Evolutionary conservation across 2,329 filamentous ascomycete species (phyloP).

Genomic region (Amylocarpus encephaloides): DNA sequence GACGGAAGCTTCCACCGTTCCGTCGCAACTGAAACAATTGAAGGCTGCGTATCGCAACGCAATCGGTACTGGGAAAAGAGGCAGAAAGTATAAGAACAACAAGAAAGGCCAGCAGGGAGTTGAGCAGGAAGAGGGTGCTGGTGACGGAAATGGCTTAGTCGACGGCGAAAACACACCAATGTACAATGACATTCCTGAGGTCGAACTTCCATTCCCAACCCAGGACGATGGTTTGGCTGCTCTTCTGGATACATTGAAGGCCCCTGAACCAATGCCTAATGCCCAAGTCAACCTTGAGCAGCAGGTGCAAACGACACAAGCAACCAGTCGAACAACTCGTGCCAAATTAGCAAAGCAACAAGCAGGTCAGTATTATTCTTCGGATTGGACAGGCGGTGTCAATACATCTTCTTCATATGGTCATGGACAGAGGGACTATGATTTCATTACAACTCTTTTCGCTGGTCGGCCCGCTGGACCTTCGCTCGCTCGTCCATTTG

Average conservation of each 20-base stretch:
- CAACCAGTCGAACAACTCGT: constrained; percentile 22
- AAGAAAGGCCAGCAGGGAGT: constrained; percentile 19
- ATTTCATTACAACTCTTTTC: constrained; percentile 9
- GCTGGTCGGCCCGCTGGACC: constrained; percentile 11
- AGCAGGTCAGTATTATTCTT: constrained; percentile 29
- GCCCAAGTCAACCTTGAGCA: constrained; percentile 9
- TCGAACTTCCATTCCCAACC: constrained; percentile 6
- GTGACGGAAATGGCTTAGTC: constrained; percentile 3
- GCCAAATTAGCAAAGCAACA: constrained; percentile 25
- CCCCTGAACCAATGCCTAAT: constrained; percentile 9
- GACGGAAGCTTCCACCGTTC: constrained; percentile 18
- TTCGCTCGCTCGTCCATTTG: constrained; percentile 7
- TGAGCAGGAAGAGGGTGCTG: constrained; percentile 8
- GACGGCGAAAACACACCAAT: constrained; percentile 1
- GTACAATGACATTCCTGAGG: constrained; percentile 7
- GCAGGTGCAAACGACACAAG: constrained; percentile 1
- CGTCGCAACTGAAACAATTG: constrained; percentile 26
- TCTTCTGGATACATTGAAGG: constrained; percentile 7
- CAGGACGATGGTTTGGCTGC: constrained; percentile 13
- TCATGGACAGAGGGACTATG: not conserved
- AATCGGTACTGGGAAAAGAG: constrained; percentile 25
- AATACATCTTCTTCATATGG: constrained; percentile 7
- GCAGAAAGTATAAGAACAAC: constrained; percentile 23
- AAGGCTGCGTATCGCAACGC: constrained; percentile 31
- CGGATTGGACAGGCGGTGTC: constrained; percentile 10